Evolutionary conservation across 768 basidiomycete genomes (phyloP).

Genomic region (Pleurotus eryngii): DNA sequence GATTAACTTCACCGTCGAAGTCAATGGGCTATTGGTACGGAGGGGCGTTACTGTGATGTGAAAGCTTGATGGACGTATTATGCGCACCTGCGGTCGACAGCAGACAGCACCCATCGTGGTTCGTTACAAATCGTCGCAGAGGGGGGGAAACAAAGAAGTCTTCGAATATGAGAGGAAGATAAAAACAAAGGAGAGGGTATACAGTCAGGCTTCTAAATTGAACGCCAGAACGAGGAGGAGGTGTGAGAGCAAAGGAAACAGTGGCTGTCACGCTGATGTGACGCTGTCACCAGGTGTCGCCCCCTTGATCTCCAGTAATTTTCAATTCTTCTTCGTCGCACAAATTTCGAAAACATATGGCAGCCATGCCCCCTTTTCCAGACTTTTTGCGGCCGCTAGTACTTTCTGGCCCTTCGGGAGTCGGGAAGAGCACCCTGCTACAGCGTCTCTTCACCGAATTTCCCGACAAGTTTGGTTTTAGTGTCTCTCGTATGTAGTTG

Average conservation of each 20-base stretch:
- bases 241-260: not conserved
- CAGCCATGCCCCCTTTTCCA: constrained; percentile 9
- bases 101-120: constrained; percentile 76
- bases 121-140: constrained; percentile 12
- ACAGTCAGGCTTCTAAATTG: constrained; percentile 1
- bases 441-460: constrained; percentile 74
- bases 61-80: not conserved
- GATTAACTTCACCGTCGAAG: constrained; percentile 92
- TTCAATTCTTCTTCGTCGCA: not conserved
- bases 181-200: constrained; percentile 3
- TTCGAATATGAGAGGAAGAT: not conserved
- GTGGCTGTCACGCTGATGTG: constrained; percentile 2
- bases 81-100: constrained; percentile 73
- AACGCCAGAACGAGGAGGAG: not conserved
- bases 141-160: not conserved
- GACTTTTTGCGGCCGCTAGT: constrained; percentile 74
- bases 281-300: not conserved
- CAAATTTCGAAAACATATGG: not conserved
- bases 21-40: constrained; percentile 70
- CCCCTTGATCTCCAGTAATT: not conserved
- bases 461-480: constrained; percentile 88
- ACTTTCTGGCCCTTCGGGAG: constrained; percentile 88
- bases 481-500: constrained; percentile 75
- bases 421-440: constrained; percentile 92
- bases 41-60: constrained; percentile 1